Evolutionary conservation across 805 yeast genomes (phyloP), one percentile per base, ranked within the genome.

Genomic region (Teunomyces kruisii): DNA sequence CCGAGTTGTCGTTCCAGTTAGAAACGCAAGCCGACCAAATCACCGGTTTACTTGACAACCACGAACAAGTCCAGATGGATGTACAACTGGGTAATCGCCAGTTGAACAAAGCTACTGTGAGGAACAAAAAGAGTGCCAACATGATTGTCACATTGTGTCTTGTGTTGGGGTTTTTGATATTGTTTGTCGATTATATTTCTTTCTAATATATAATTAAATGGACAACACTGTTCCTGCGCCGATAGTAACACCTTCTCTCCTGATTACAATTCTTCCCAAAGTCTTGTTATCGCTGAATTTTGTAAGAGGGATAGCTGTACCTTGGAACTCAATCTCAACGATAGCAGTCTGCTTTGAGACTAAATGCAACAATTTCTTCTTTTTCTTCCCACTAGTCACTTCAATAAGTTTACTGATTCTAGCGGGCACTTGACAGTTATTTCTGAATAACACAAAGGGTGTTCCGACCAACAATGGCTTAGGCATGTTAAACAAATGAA

Each of bases 401-500:
- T 44, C 51, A 12, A 67, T 42, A 53, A 82, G 74, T 48, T 76
- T 76, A 35, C 72, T 57, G 15, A 90, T 67, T 50, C 83, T 77
- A 4, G 89, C 89, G 1, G 94, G 88, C 33, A 80, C 79, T 35
- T 84, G 81, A 19, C 81, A 75, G 46, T 88, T 83, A 50, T 91
- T 90, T 48, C 91, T 76, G 65, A 90, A 89, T 42, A 88, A 62
- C 32, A 88, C 78, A 51, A 89, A 75, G 32, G 91, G 84, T 0
- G 95, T 76, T 6, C 97, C 97, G 10, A 84, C 82, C 32, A 90
- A 67, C 38, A 90, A 64, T 0, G 97, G 97, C 51, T 87, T 75
- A 29, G 74, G 74, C 55, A 82, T 60, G 47, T 72, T 64, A 53
- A 72, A 72, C 40, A 72, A 58, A 44, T 53, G 63, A 36, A 72